Evolutionary conservation across 2,329 filamentous ascomycete genomes (phyloP).

Genomic region (Leptographium flavum): DNA sequence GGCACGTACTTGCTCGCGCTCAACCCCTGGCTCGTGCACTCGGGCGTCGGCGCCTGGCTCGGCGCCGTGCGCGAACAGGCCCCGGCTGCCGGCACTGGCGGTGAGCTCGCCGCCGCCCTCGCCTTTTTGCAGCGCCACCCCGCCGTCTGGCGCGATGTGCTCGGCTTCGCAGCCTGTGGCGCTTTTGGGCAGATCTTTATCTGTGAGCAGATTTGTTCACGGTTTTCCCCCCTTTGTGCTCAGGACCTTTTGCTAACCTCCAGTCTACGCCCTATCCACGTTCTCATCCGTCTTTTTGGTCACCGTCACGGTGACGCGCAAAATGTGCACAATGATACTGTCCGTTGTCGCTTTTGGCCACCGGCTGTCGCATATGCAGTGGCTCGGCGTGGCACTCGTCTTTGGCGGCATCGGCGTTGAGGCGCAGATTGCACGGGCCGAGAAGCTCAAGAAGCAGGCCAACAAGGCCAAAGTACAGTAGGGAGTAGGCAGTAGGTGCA

Average conservation of each 20-base stretch:
- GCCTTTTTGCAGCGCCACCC: slow-evolving; percentile 72
- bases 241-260: neutral
- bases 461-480: slow-evolving; percentile 14
- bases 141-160: slow-evolving; percentile 68
- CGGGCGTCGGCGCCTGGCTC: slow-evolving; percentile 47
- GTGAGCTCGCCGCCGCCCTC: slow-evolving; percentile 67
- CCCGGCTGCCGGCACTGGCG: slow-evolving; percentile 32
- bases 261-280: slow-evolving; percentile 78
- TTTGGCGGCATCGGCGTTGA: slow-evolving; percentile 94
- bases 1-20: slow-evolving; percentile 58
- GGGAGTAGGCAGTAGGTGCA: too few relatives aligned
- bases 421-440: slow-evolving; percentile 61
- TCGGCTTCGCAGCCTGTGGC: slow-evolving; percentile 81
- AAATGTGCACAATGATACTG: slow-evolving; percentile 98
- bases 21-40: slow-evolving; percentile 65
- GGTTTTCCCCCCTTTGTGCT: neutral
- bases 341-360: slow-evolving; percentile 94
- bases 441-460: slow-evolving; percentile 69
- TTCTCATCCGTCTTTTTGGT: slow-evolving; percentile 88
- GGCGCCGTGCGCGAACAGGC: slow-evolving; percentile 54
- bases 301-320: slow-evolving; percentile 91
- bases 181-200: slow-evolving; percentile 95
- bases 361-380: slow-evolving; percentile 73
- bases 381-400: slow-evolving; percentile 80
- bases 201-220: slow-evolving; percentile 35